Conservation (phyloP, 192 early-diverging fungal genomes). For the Spizellomyces sp. region DNA sequence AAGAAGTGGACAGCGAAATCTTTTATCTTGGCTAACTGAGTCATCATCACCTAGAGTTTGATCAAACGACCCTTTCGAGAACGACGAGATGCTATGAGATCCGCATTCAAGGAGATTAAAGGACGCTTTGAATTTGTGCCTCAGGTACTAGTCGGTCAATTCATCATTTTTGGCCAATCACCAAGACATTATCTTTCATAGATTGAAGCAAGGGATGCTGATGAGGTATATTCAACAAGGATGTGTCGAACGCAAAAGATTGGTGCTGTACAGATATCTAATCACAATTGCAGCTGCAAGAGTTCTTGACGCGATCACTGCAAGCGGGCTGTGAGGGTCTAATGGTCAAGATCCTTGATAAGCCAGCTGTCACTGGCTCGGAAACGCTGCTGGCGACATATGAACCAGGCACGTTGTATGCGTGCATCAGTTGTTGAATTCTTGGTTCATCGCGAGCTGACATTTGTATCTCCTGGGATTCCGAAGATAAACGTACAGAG, state of each 20-base stretch:
- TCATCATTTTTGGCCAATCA: background rate
- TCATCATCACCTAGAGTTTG: conserved; percentile 7
- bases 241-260: background rate
- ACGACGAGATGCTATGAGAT: conserved; percentile 12
- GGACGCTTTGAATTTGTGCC: conserved; percentile 24
- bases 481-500: conserved; percentile 21
- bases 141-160: background rate
- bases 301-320: conserved; percentile 8
- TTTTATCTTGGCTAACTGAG: background rate
- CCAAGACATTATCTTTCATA: background rate
- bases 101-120: conserved; percentile 9
- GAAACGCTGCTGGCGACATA: conserved; percentile 10
- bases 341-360: conserved; percentile 28
- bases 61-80: conserved; percentile 14
- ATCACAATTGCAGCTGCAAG: background rate
- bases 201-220: conserved; percentile 17
- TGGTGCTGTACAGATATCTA: background rate
- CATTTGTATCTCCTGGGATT: background rate
- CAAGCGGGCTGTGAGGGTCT: conserved; percentile 14
- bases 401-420: conserved; percentile 9
- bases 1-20: too few relatives aligned
- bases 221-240: conserved; percentile 3
- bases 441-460: background rate
- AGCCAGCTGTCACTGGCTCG: background rate
- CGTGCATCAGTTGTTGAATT: background rate